Conservation (phyloP, 148 eudicot species). For the Cornus florida region DNA sequence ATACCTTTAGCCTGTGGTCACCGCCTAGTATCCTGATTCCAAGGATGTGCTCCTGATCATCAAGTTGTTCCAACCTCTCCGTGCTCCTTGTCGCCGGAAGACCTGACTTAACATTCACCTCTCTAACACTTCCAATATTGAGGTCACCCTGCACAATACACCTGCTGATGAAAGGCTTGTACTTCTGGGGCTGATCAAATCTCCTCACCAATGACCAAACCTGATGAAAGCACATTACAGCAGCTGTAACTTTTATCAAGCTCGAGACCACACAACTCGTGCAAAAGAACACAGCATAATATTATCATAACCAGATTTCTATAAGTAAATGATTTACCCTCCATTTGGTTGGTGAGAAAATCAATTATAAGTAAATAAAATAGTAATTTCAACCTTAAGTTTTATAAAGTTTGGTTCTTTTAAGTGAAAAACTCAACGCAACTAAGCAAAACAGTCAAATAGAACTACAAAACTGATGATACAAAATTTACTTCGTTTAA, state of each 20-base stretch:
- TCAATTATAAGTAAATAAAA: background rate
- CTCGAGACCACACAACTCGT: background rate
- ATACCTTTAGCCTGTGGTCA: conserved; percentile 63
- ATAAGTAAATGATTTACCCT: background rate
- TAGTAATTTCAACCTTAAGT: background rate
- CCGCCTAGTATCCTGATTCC: conserved; percentile 57
- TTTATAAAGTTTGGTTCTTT: background rate
- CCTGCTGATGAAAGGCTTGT: conserved; percentile 64
- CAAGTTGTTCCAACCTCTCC: conserved; percentile 56
- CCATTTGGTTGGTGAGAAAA: background rate
- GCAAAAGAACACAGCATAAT: background rate
- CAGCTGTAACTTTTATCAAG: background rate
- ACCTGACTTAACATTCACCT: conserved; percentile 66
- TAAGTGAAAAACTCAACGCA: background rate
- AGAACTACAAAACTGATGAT: background rate
- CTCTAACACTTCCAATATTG: conserved; percentile 59
- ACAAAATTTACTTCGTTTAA: background rate
- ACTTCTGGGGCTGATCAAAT: conserved; percentile 70
- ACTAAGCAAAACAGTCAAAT: background rate
- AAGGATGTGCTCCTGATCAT: conserved; percentile 61
- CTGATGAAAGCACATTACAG: conserved; percentile 13
- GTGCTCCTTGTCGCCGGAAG: conserved; percentile 75
- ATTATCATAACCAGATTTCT: background rate
- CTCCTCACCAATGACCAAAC: conserved; percentile 70
- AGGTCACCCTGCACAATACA: conserved; percentile 55